Evolutionary conservation across 805 yeast species (phyloP).

Genomic region (Ogataea corticis): DNA sequence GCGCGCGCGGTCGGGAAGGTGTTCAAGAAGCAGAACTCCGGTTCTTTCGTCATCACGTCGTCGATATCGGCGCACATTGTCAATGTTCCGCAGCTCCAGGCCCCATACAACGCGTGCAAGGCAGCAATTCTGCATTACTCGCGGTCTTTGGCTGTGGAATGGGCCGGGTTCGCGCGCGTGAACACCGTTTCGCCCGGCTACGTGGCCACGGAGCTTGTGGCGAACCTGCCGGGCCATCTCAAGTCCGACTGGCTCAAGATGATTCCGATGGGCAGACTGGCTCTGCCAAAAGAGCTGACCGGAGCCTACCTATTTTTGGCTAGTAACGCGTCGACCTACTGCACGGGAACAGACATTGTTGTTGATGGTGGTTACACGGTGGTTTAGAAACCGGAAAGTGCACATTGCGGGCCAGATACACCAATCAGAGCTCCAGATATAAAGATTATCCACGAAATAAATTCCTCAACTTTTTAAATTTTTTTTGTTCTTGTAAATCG

Average conservation of each 20-base stretch:
- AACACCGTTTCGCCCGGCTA: conserved; percentile 87
- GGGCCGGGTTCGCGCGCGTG: conserved; percentile 87
- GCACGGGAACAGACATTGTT: conserved; percentile 74
- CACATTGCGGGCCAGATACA: too few species aligned
- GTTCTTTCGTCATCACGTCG: conserved; percentile 82
- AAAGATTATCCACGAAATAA: background rate
- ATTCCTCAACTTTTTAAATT: background rate
- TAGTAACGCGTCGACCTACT: conserved; percentile 75
- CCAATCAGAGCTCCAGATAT: too few species aligned
- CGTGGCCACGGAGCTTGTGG: conserved; percentile 68
- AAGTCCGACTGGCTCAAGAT: conserved; percentile 49
- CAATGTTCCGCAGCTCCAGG: conserved; percentile 84
- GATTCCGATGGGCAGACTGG: conserved; percentile 76
- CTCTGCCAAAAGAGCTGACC: conserved; percentile 66
- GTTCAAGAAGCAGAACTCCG: conserved; percentile 71
- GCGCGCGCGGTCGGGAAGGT: conserved; percentile 72
- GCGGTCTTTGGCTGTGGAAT: conserved; percentile 80
- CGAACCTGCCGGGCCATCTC: conserved; percentile 44
- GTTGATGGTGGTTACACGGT: conserved; percentile 79
- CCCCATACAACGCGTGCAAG: conserved; percentile 83
- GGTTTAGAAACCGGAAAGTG: conserved; percentile 40
- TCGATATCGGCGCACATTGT: conserved; percentile 89
- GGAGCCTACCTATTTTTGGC: conserved; percentile 83
- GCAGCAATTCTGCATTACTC: conserved; percentile 80
- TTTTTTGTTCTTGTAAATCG: background rate